These are phyloP conservation scores for Arabidopsis arenosa DNA, from an alignment of 345 rosid genomes.

Conservation along the genomic window DNA sequence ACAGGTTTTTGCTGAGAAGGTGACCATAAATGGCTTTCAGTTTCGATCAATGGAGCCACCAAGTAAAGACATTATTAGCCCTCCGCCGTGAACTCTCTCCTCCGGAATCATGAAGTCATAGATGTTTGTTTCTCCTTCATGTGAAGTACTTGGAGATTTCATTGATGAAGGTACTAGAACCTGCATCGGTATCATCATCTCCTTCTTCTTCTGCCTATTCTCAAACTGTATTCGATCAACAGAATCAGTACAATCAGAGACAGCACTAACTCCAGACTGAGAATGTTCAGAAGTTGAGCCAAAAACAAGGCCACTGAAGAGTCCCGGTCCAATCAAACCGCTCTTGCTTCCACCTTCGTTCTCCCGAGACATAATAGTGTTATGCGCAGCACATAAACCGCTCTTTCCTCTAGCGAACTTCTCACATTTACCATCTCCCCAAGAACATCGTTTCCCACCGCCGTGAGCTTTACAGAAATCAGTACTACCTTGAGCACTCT, in stretches of 20 bases:
- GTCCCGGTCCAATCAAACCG: conserved; percentile 74
- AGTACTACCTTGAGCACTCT: conserved; percentile 98
- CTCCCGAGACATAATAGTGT: conserved; percentile 60
- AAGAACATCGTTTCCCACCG: conserved; percentile 85
- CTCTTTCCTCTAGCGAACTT: conserved; percentile 92
- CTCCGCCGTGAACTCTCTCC: conserved; percentile 96
- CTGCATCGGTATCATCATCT: conserved; percentile 71
- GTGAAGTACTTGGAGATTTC: conserved; percentile 56
- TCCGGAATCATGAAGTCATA: conserved; percentile 67
- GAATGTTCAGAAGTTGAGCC: conserved; percentile 63
- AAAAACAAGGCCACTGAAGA: conserved; percentile 70
- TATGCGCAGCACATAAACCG: conserved; percentile 88
- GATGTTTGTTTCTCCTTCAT: conserved; percentile 39
- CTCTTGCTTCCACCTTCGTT: conserved; percentile 50
- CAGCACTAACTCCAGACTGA: conserved; percentile 56
- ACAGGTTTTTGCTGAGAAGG: conserved; percentile 20
- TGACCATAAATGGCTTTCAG: conserved; percentile 43
- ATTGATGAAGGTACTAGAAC: conserved; percentile 88
- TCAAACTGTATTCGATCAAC: conserved; percentile 39
- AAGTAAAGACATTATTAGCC: conserved; percentile 73
- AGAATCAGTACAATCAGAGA: conserved; percentile 66
- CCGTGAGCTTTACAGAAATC: conserved; percentile 97
- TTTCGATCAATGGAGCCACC: conserved; percentile 64
- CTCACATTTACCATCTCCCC: conserved; percentile 82
- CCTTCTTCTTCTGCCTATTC: conserved; percentile 52